These are phyloP conservation scores for Exophiala xenobiotica DNA, from an alignment of 2,329 filamentous ascomycete genomes.

Conservation along the genomic window DNA sequence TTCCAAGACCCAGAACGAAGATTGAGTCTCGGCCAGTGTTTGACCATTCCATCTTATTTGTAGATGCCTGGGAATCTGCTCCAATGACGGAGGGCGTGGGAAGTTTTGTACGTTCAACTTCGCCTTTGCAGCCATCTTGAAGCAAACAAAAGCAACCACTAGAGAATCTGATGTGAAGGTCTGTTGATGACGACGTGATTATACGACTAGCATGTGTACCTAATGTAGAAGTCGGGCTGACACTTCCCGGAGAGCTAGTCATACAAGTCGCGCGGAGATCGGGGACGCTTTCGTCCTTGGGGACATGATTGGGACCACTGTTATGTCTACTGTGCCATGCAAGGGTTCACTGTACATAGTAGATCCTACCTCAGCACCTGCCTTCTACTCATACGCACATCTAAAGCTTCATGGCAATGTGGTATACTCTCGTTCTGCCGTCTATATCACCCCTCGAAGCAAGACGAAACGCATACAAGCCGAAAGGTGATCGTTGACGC, in stretches of 20 bases:
- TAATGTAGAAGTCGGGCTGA: too few relatives aligned
- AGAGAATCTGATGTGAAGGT: background rate
- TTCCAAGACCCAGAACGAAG: conserved; percentile 63
- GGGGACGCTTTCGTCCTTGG: background rate
- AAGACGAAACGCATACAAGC: too few relatives aligned
- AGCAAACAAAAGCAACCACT: background rate
- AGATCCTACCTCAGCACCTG: too few relatives aligned
- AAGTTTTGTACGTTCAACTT: conserved; percentile 35
- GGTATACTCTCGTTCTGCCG: too few relatives aligned
- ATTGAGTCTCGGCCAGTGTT: conserved; percentile 58
- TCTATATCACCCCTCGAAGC: too few relatives aligned
- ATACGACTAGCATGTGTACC: too few relatives aligned
- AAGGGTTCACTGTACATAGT: too few relatives aligned
- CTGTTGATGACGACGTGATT: background rate
- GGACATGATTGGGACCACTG: background rate
- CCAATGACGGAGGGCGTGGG: conserved; percentile 58
- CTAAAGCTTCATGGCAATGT: too few relatives aligned
- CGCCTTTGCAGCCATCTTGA: conserved; percentile 25
- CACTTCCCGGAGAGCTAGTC: background rate
- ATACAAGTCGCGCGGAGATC: background rate
- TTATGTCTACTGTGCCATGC: too few relatives aligned
- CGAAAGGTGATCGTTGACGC: too few relatives aligned
- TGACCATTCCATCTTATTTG: conserved; percentile 57
- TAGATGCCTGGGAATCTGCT: conserved; percentile 55
- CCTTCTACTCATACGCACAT: too few relatives aligned